These are phyloP conservation scores for Brassica nigra DNA, from an alignment of 345 rosid species.

Conservation along the genomic window DNA sequence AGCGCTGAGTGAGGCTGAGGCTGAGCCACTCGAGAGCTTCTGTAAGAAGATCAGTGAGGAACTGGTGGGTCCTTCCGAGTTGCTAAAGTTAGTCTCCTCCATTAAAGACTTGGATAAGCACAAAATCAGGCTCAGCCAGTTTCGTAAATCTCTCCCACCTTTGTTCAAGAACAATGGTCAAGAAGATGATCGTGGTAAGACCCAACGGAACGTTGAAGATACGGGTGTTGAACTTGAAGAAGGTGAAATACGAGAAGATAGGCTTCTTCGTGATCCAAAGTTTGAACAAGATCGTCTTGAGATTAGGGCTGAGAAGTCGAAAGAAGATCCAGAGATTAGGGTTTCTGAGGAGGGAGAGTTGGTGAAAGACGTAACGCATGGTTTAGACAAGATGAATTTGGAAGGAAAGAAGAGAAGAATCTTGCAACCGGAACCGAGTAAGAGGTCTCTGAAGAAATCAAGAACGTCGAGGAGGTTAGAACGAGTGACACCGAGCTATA, in stretches of 20 bases:
- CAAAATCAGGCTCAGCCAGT: neutral
- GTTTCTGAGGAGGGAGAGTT: neutral
- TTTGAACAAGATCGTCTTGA: neutral
- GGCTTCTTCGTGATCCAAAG: neutral
- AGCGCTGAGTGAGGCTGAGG: neutral
- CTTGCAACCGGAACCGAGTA: neutral
- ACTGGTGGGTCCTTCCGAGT: neutral
- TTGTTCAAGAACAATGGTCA: neutral
- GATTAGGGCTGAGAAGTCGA: neutral
- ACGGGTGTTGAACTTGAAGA: neutral
- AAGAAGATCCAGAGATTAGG: neutral
- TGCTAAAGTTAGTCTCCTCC: neutral
- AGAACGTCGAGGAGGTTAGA: neutral
- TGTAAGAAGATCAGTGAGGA: neutral
- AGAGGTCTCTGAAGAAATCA: neutral
- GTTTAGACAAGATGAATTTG: neutral
- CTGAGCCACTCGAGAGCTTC: neutral
- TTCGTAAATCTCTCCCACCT: neutral
- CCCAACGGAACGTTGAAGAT: neutral
- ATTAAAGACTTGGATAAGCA: neutral
- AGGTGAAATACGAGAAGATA: neutral
- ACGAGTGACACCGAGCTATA: neutral
- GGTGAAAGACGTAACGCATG: neutral
- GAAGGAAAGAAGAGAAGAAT: constrained; percentile 2
- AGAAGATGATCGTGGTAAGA: neutral